Evolutionary conservation across 371 early-diverging fungal genomes (phyloP).

Genomic region (Apophysomyces ossiformis): DNA sequence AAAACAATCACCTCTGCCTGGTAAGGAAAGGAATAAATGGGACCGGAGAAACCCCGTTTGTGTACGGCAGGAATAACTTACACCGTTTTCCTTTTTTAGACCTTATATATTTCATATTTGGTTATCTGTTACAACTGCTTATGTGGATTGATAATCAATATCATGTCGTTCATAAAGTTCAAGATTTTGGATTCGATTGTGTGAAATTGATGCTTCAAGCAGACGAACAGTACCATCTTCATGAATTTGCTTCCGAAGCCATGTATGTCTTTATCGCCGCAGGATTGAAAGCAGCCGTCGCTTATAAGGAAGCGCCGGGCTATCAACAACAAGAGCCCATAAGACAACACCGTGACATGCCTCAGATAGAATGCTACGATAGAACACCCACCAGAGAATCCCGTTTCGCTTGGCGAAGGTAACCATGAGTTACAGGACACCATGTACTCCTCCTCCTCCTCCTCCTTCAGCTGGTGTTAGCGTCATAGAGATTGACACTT

Average conservation of each 20-base stretch:
- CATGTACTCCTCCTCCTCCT: no score
- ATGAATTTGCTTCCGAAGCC: slow-evolving; percentile 61
- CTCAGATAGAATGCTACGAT: slow-evolving; percentile 3
- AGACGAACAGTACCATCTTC: slow-evolving; percentile 66
- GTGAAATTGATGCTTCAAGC: slow-evolving; percentile 56
- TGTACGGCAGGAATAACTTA: no score
- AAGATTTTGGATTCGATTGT: slow-evolving; percentile 52
- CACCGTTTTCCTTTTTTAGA: slow-evolving; percentile 13
- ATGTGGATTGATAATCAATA: slow-evolving; percentile 57
- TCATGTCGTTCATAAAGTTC: slow-evolving; percentile 54
- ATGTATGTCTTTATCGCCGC: slow-evolving; percentile 59
- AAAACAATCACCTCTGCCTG: slow-evolving; percentile 32
- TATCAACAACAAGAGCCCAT: slow-evolving; percentile 3
- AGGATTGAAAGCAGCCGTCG: slow-evolving; percentile 62
- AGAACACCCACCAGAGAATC: neutral
- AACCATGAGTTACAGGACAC: neutral
- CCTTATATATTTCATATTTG: slow-evolving; percentile 38
- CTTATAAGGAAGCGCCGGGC: slow-evolving; percentile 63
- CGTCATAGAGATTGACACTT: no score
- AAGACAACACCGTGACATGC: slow-evolving; percentile 1
- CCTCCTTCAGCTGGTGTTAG: no score
- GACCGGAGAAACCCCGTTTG: neutral
- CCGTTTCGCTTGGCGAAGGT: neutral
- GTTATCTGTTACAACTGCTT: slow-evolving; percentile 50
- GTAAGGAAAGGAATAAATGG: slow-evolving; percentile 11